Evolutionary conservation across 352 stramenopile species (phyloP).

Genomic region (Globisporangium lucens): DNA sequence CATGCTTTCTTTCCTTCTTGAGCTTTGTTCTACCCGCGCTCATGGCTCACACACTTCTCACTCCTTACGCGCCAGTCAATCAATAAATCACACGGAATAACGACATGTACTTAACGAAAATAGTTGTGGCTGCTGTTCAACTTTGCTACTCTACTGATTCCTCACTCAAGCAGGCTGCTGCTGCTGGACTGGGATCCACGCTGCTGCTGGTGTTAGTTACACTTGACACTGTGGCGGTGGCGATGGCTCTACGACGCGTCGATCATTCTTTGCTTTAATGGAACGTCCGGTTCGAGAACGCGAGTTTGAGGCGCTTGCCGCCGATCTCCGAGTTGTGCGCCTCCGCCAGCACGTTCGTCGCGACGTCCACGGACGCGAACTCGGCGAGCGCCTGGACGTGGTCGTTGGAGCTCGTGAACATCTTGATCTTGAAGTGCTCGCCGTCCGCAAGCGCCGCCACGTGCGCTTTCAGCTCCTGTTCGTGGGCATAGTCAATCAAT

Average conservation of each 20-base stretch:
- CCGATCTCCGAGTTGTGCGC: conserved; percentile 45
- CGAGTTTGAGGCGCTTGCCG: conserved; percentile 44
- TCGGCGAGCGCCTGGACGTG: conserved; percentile 51
- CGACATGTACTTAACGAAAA: background rate
- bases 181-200: no score
- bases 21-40: background rate
- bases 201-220: no score
- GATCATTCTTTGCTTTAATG: conserved; percentile 11
- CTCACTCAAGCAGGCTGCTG: background rate
- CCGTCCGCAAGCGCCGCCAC: conserved; percentile 32
- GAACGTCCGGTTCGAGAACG: conserved; percentile 55
- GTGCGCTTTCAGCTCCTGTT: conserved; percentile 37
- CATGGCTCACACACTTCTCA: no score
- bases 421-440: conserved; percentile 43
- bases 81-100: background rate
- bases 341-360: conserved; percentile 50
- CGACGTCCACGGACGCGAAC: conserved; percentile 44
- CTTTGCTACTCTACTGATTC: conserved; percentile 1
- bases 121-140: background rate
- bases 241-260: background rate
- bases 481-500: background rate
- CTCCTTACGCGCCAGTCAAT: background rate
- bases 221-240: no score
- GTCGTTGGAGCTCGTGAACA: conserved; percentile 43
- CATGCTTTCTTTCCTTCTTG: background rate